Evolutionary conservation across 1,284 basidiomycete species (phyloP), one percentile per base, ranked within the genome.

Genomic region (Irpex rosettiformis): DNA sequence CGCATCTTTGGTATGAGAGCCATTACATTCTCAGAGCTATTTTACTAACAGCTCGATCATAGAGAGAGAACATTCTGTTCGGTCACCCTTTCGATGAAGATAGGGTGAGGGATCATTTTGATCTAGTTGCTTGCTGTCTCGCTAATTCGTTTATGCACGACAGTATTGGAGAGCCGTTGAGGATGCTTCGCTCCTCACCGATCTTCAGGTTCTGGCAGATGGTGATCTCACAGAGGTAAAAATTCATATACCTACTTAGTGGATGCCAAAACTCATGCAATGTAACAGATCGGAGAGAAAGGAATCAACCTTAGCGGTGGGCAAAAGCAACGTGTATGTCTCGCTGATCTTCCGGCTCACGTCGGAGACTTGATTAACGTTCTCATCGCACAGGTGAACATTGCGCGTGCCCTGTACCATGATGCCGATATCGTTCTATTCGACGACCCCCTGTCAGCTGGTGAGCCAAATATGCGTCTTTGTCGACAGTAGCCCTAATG

Each of bases 361-460:
- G n/a, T n/a, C n/a, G n/a, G n/a, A n/a, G n/a, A n/a, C 30, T 8
- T 21, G 18, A 53, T 25, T 10, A 21, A 6, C 7, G 28, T 25
- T 11, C 6, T 27, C 13, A 24, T 16, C 0, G 11, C 24, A 21
- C 65, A 85, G 73, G 78, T 89, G 58, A 89, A 89, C 67, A 88
- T 91, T 52, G 88, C 88, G 3, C 74, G 89, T 53, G 87, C 88
- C 0, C 72, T 91, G 1, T 93, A 93, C 70, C 85, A 77, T 67
- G 74, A 88, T 60, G 85, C 89, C 3, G 88, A 91, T 58, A 74
- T 91, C 30, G 73, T 88, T 18, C 78, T 89, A 18, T 78, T 92
- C 58, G 89, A 92, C 67, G 89, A 92, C 68, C 88, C 88, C 2
- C 76, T 91, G 3, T 89, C 86, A 53, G 89, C 89, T 13, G 83